These are phyloP conservation scores for Gonapodya sp. DNA, from an alignment of 192 early-diverging fungal genomes.

Conservation along the genomic window DNA sequence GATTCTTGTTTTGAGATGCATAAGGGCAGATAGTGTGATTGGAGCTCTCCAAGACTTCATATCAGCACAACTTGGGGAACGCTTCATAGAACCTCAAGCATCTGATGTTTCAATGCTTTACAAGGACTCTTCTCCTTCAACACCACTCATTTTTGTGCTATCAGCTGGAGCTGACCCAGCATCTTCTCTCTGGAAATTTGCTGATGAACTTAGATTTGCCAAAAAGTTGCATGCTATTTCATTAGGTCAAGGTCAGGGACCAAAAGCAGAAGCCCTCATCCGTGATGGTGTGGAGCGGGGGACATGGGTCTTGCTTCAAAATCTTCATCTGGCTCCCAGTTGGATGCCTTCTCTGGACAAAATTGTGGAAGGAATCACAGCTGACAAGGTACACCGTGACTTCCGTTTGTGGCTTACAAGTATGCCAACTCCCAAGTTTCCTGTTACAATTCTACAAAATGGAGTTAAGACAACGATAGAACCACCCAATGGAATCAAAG, in stretches of 20 bases:
- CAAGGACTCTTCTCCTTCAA: constrained; percentile 33
- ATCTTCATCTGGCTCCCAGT: constrained; percentile 53
- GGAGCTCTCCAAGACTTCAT: constrained; percentile 37
- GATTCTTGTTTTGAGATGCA: constrained; percentile 34
- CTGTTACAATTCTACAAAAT: constrained; percentile 46
- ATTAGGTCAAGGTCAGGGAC: constrained; percentile 51
- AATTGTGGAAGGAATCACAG: constrained; percentile 44
- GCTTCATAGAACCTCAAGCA: constrained; percentile 48
- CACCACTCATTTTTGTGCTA: constrained; percentile 47
- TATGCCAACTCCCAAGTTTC: constrained; percentile 49
- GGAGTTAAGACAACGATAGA: constrained; percentile 58
- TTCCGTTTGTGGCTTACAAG: constrained; percentile 49
- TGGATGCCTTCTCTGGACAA: constrained; percentile 54
- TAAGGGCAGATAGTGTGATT: constrained; percentile 46
- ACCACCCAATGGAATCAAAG: constrained; percentile 43
- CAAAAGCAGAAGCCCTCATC: constrained; percentile 50
- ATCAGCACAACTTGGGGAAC: constrained; percentile 41
- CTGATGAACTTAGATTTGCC: constrained; percentile 43
- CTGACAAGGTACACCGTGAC: constrained; percentile 40
- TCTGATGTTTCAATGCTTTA: constrained; percentile 52
- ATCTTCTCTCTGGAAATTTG: constrained; percentile 37
- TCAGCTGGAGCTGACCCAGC: constrained; percentile 47
- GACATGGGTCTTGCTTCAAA: constrained; percentile 39
- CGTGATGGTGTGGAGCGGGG: constrained; percentile 30
- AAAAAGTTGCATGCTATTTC: constrained; percentile 43